Conservation (phyloP, 352 stramenopile species). For the Phytophthora palmivora region DNA sequence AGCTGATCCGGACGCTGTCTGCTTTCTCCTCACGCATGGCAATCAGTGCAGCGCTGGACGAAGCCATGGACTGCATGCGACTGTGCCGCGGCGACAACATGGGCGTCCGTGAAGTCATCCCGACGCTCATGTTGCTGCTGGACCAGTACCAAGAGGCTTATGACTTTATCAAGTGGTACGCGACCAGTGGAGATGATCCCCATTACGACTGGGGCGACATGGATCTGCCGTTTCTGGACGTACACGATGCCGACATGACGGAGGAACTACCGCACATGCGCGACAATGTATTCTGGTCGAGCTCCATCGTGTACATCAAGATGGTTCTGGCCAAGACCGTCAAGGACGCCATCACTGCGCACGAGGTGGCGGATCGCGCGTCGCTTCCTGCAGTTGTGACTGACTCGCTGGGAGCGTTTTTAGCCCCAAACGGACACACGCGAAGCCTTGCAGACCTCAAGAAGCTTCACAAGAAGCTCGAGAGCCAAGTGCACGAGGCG, state of each 20-base stretch:
- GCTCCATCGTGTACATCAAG: not conserved
- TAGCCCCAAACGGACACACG: not conserved
- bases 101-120: not conserved
- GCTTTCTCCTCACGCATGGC: not conserved
- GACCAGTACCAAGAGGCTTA: not conserved
- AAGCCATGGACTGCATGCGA: not conserved
- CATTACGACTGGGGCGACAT: slow-evolving; percentile 6
- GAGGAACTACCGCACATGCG: not conserved
- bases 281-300: not conserved
- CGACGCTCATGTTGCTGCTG: not conserved
- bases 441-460: not conserved
- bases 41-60: not conserved
- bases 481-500: not conserved
- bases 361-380: not conserved
- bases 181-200: not conserved
- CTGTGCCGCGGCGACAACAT: not conserved
- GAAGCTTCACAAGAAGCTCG: not conserved
- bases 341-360: not conserved
- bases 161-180: not conserved
- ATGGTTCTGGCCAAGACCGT: not conserved
- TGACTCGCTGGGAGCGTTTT: not conserved
- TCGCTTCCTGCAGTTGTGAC: not conserved
- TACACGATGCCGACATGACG: slow-evolving; percentile 2
- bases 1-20: not conserved
- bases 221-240: slow-evolving; percentile 2